Base-by-base conservation (phyloP, 108 stramenopile genomes). In the Skeletonema potamos region DNA sequence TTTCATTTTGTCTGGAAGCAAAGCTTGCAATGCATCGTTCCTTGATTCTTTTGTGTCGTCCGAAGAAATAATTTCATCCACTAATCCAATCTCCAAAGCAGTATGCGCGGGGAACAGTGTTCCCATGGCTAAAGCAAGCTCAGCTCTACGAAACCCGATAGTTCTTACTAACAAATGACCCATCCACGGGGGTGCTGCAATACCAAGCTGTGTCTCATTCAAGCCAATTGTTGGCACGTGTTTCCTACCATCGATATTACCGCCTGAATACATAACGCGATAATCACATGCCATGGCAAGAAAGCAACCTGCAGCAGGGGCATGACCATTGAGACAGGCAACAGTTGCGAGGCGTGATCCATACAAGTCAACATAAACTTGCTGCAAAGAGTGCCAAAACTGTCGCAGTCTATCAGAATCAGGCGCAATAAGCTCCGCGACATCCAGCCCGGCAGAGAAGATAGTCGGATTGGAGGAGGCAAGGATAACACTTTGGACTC, bases 301-400 rank as follows among this genome's bases (percentile, higher is more conserved):
- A 78, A 96, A 85, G 59, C 95, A 96, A 17, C 95, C 95, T 39
- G 85, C 95, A 4, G 95, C 95, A 36, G 92, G 91, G 33, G 95
- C 89, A 74, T 85, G 86, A 0, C 93, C 96, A 22, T 82, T 76
- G 55, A 96, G 84, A 28, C 83, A 84, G 1, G 90, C 89, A 58
- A 94, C 64, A 17, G 79, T 83, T 10, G 91, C 84, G 12, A 93
- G 58, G 1, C 88, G 79, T 11, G 79, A 71, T 4, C 92, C 92
- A 64, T 94, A 94, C 68, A 94, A 73, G 79, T 92, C 92, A 27
- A 96, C 56, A 62, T 84, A 96, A 13, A 94, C 60, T 56, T 92
- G 86, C 60, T 96, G 95, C 60, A 96, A 82, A 0, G 84, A 77
- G 2, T 62, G 77, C 95, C 95, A 96, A 64, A 91, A 96, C 36